Conservation (phyloP, 179 eudicot species). For the Heliamphora pulchella region DNA sequence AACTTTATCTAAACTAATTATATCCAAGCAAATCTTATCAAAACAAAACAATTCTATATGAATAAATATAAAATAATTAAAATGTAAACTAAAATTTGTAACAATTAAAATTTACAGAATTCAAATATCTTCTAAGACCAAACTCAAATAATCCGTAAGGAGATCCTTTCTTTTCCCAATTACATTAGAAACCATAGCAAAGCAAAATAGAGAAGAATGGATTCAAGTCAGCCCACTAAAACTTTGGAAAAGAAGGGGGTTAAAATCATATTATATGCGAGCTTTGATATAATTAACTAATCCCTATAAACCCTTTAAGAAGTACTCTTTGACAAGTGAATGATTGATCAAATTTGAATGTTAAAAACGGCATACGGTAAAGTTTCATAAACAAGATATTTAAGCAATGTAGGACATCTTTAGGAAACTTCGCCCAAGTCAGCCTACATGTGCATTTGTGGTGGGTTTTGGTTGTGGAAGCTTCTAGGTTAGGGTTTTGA, state of each 20-base stretch:
- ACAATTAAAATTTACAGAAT: no score
- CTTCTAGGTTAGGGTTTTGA: background rate
- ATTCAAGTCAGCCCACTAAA: background rate
- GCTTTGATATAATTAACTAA: background rate
- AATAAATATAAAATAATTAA: no score
- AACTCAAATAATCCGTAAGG: no score
- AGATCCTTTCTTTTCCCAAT: no score
- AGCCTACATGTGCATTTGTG: background rate
- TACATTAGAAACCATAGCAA: background rate
- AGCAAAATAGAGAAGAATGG: background rate
- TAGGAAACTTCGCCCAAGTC: background rate
- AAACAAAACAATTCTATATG: no score
- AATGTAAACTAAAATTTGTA: no score
- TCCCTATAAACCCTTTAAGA: background rate
- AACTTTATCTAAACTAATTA: no score
- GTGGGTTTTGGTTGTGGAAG: background rate
- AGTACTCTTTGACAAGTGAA: background rate
- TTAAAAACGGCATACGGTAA: background rate
- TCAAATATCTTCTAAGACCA: no score
- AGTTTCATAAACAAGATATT: background rate
- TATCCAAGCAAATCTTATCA: no score
- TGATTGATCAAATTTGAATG: background rate
- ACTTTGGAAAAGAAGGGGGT: background rate
- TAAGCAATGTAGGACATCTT: background rate
- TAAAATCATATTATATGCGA: background rate